Base-by-base conservation (phyloP, 768 basidiomycete species). In the Suillus americanus region DNA sequence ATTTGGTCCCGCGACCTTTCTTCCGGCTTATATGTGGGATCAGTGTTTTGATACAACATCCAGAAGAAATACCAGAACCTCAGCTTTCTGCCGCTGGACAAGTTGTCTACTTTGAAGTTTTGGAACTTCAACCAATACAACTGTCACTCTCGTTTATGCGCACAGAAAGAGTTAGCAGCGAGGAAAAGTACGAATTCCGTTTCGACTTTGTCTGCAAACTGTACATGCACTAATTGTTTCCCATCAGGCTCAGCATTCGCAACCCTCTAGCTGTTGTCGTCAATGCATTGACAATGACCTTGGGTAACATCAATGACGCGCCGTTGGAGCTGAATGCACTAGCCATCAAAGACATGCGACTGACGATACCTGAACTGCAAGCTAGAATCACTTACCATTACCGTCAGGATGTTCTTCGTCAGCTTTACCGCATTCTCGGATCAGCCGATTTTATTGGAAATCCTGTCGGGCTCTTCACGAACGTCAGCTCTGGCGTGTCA, bases 391-490 rank as follows among this genome's bases (percentile, higher is more conserved):
- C 88, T 46, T 90, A 96, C 65, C 97, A 99, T 73, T 99, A 99
- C 74, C 86, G 92, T 41, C 92, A 97, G 76, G 95, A 98, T 71
- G 86, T 97, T 62, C 82, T 97, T 45, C 90, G 94, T 13, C 97
- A 99, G 73, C 82, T 99, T 3, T 99, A 99, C 76, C 90, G 97
- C 43, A 92, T 99, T 51, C 83, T 99, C 16, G 97, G 97, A n/a
- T 98, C 96, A 6, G 97, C 96, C 0, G 97, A 99, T 78, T 97
- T 99, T 79, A 91, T 92, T 65, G 91, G 93, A 16, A 96, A 96
- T 73, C 97, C 97, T 5, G 95, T 99, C 53, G 97, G 97, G 12
- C 83, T 99, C 51, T 99, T 99, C 82, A 97, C 92, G 59, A 99
- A 99, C 72, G 95, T 99, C 72, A 97, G 94, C 72, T 97, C 95